Evolutionary conservation across 2,329 filamentous ascomycete species (phyloP).

Genomic region (Phoma sp.): DNA sequence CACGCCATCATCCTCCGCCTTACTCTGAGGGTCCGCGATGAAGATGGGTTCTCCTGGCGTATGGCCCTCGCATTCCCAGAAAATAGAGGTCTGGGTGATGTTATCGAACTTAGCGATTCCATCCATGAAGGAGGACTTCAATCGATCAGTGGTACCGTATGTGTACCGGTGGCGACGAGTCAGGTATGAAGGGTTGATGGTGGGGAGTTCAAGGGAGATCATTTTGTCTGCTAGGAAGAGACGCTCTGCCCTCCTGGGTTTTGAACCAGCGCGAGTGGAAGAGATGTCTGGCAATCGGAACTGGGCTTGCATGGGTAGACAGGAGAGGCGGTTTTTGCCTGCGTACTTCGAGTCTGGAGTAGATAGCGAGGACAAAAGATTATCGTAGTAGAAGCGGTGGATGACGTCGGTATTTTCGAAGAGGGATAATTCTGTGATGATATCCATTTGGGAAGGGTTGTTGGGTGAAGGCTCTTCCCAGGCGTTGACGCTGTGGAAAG

Average conservation of each 20-base stretch:
- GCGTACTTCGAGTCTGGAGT: slow-evolving; percentile 20
- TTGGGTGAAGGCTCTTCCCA: slow-evolving; percentile 66
- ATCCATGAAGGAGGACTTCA: slow-evolving; percentile 68
- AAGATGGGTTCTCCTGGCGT: slow-evolving; percentile 76
- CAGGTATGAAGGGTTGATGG: slow-evolving; percentile 66
- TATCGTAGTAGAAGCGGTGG: slow-evolving; percentile 69
- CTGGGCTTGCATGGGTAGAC: slow-evolving; percentile 38
- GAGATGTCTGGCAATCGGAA: slow-evolving; percentile 46
- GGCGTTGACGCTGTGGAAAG: slow-evolving; percentile 81
- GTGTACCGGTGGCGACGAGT: slow-evolving; percentile 66
- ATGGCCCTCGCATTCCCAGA: slow-evolving; percentile 68
- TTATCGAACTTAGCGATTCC: slow-evolving; percentile 71
- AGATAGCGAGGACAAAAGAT: slow-evolving; percentile 32
- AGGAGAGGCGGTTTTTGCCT: slow-evolving; percentile 35
- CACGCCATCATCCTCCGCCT: slow-evolving; percentile 69
- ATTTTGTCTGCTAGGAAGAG: slow-evolving; percentile 60
- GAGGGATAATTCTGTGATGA: slow-evolving; percentile 71
- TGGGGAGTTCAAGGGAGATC: slow-evolving; percentile 66
- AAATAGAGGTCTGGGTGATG: slow-evolving; percentile 57
- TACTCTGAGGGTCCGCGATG: slow-evolving; percentile 59
- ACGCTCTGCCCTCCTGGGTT: slow-evolving; percentile 45
- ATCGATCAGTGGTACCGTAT: slow-evolving; percentile 65
- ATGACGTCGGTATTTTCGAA: slow-evolving; percentile 73
- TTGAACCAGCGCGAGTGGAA: slow-evolving; percentile 28
- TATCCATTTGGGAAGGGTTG: slow-evolving; percentile 53